These are phyloP conservation scores for Populus hybrid DNA, from an alignment of 441 rosid genomes.

Conservation along the genomic window DNA sequence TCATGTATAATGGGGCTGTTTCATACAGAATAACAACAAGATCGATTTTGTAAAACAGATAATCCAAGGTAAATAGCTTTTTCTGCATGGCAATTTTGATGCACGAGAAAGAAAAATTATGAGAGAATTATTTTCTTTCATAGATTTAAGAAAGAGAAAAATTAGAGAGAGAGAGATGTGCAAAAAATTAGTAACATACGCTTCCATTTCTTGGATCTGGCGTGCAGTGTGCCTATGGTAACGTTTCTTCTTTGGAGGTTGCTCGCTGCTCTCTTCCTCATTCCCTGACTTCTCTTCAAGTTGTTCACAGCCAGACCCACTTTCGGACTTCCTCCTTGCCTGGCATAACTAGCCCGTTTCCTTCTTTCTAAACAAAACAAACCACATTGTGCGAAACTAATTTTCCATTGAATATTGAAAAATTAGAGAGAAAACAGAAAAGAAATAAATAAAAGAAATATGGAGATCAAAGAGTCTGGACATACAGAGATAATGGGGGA, in stretches of 20 bases:
- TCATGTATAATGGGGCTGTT: too few relatives aligned
- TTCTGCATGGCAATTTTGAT: too few relatives aligned
- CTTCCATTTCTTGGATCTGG: too few relatives aligned
- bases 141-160: too few relatives aligned
- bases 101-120: too few relatives aligned
- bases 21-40: too few relatives aligned
- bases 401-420: neutral
- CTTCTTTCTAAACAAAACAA: slow-evolving; percentile 50
- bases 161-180: too few relatives aligned
- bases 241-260: slow-evolving; percentile 67
- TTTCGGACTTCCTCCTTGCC: slow-evolving; percentile 81
- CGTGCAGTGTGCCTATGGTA: slow-evolving; percentile 83
- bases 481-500: slow-evolving; percentile 59
- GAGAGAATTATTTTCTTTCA: too few relatives aligned
- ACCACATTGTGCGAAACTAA: neutral
- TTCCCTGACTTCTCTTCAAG: slow-evolving; percentile 62
- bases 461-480: neutral
- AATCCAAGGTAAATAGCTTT: too few relatives aligned
- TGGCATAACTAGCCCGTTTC: slow-evolving; percentile 47
- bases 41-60: too few relatives aligned
- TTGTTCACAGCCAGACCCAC: slow-evolving; percentile 80
- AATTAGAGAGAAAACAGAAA: neutral
- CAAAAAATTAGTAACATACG: too few relatives aligned
- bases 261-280: slow-evolving; percentile 52
- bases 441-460: neutral